These are phyloP conservation scores for Rutstroemia sp. DNA, from an alignment of 2,329 filamentous ascomycete genomes.

Conservation along the genomic window DNA sequence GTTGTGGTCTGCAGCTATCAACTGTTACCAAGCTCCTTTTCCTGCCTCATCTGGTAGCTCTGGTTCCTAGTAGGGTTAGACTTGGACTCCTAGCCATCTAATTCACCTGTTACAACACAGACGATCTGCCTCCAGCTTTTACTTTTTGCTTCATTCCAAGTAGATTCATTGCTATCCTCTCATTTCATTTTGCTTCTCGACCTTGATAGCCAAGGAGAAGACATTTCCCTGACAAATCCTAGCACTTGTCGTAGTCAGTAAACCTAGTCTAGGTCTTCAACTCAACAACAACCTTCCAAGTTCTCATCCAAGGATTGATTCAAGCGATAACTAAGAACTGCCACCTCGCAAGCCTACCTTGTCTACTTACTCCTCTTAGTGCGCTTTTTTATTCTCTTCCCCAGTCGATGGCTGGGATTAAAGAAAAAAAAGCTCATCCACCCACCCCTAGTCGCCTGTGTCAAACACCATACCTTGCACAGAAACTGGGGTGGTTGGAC, in stretches of 20 bases:
- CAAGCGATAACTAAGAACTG: slow-evolving; percentile 1
- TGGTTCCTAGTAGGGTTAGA: no score
- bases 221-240: neutral
- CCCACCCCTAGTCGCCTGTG: neutral
- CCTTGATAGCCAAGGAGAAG: no score
- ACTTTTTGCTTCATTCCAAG: no score
- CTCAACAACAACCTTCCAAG: no score
- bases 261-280: no score
- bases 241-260: neutral
- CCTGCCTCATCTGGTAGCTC: no score
- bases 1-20: no score
- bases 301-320: slow-evolving; percentile 1
- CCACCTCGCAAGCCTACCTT: neutral
- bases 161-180: neutral
- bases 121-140: no score
- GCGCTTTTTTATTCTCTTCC: neutral
- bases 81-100: no score
- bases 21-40: no score
- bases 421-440: neutral
- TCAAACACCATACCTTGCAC: neutral
- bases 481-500: slow-evolving; percentile 4
- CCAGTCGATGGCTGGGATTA: neutral
- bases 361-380: neutral
- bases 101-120: no score
- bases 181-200: neutral